Evolutionary conservation across 805 yeast genomes (phyloP), one percentile per base, ranked within the genome.

Genomic region (Starmerella stellata): DNA sequence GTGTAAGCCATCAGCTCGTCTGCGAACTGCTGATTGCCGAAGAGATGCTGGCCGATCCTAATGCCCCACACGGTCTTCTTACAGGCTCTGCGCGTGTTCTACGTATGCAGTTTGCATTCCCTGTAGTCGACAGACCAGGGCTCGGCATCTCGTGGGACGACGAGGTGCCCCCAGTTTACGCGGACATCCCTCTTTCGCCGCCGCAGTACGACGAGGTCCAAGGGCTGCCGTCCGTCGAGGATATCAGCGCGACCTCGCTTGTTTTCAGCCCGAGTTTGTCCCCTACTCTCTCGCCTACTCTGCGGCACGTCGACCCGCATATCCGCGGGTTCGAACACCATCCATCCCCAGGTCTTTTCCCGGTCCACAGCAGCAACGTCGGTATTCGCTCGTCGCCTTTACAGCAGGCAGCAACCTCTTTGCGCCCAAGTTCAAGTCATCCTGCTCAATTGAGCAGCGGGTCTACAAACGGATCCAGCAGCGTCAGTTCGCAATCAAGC

Each of bases 91-190:
- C 98, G 0, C 64, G 98, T 36, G 93, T 90, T 2, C 63, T 90
- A 43, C 63, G 96, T 46, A 90, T 90, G 95, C 95, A 85, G 57
- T 87, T 90, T 60, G 76, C 78, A 47, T 51, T 87, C n/a, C 63
- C 65, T 2, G 59, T 90, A 18, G 78, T 93, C 2, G 96, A 85
- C 54, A 66, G 96, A 43, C 77, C 93, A 0, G 99, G 99, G 0
- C 65, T 90, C 31, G 98, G 98, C 4, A 81, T 90, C 23, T 78
- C 95, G 0, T 90, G 98, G 96, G 95, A 87, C 58, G 95, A 87
- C 54, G 98, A 90, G 58, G 96, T 92, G 15, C 99, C 99, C 2
- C 99, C 99, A 1, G 78, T 83, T 17, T 90, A 90, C 52, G 81
- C 73, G 38, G 87, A 82, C 47, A 83, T 90, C 17, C 73, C 92